Evolutionary conservation across 352 stramenopile species (phyloP).

Genomic region (Globisporangium cylindrosporum): DNA sequence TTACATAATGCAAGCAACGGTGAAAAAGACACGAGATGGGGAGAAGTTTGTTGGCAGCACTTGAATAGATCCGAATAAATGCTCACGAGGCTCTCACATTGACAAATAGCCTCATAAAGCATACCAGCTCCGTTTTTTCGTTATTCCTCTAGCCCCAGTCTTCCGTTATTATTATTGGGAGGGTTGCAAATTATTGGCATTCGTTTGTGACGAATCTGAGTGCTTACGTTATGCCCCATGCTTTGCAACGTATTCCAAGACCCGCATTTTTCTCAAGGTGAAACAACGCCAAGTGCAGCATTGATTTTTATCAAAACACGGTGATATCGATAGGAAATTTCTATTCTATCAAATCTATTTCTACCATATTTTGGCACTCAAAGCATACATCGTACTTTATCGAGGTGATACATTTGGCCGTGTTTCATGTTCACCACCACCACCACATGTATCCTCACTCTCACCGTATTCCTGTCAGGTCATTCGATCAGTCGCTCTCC

Average conservation of each 20-base stretch:
- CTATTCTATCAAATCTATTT: background rate
- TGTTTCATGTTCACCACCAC: background rate
- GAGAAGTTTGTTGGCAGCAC: background rate
- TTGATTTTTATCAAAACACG: background rate
- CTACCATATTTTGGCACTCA: background rate
- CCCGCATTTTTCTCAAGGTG: background rate
- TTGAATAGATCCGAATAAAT: background rate
- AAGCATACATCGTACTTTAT: background rate
- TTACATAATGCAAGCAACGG: background rate
- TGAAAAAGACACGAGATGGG: background rate
- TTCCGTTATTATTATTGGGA: no score
- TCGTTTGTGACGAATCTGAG: background rate
- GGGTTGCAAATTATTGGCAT: no score
- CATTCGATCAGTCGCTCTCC: slow-evolving; percentile 7
- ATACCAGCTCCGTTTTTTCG: no score
- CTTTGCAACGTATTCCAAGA: background rate
- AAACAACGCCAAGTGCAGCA: background rate
- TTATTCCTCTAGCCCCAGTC: no score
- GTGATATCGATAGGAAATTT: background rate
- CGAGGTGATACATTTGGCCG: slow-evolving; percentile 5
- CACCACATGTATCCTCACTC: background rate
- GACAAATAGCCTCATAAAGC: no score
- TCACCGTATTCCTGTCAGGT: background rate
- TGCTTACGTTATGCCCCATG: background rate
- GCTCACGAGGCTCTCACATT: no score